Evolutionary conservation across 805 yeast genomes (phyloP).

Genomic region (Saccharomycopsis fodiens): DNA sequence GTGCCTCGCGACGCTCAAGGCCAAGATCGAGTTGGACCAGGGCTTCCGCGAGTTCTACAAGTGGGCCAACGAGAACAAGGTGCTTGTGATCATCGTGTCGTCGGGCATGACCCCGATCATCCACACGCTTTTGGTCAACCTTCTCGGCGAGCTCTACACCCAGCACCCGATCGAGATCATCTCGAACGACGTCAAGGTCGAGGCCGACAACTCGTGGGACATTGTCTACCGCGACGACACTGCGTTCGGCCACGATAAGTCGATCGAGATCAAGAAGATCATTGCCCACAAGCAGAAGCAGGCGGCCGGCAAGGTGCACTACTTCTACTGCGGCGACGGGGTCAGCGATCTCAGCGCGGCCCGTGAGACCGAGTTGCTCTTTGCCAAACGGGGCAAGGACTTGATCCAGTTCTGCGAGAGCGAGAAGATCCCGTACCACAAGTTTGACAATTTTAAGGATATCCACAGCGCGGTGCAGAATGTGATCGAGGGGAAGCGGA

Average conservation of each 20-base stretch:
- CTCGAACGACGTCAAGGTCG: slow-evolving; percentile 62
- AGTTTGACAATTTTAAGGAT: slow-evolving; percentile 69
- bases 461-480: slow-evolving; percentile 28
- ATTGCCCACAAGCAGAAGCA: slow-evolving; percentile 26
- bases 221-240: slow-evolving; percentile 82
- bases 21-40: slow-evolving; percentile 73
- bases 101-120: slow-evolving; percentile 94
- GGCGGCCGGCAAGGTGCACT: slow-evolving; percentile 43
- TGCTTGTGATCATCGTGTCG: slow-evolving; percentile 83
- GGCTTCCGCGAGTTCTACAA: slow-evolving; percentile 78
- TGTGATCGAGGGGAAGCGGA: slow-evolving; percentile 6
- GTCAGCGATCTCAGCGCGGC: slow-evolving; percentile 94
- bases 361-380: slow-evolving; percentile 84
- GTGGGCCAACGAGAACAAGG: slow-evolving; percentile 64
- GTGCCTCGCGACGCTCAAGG: slow-evolving; percentile 63
- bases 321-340: slow-evolving; percentile 97
- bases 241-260: slow-evolving; percentile 91
- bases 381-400: slow-evolving; percentile 91
- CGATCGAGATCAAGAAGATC: slow-evolving; percentile 58
- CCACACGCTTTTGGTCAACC: slow-evolving; percentile 59
- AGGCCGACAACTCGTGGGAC: slow-evolving; percentile 56
- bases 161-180: slow-evolving; percentile 62
- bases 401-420: slow-evolving; percentile 75
- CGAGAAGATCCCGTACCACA: slow-evolving; percentile 77
- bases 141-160: slow-evolving; percentile 38